Conservation (phyloP, 1,284 basidiomycete species). For the Moesziomyces sp. region DNA sequence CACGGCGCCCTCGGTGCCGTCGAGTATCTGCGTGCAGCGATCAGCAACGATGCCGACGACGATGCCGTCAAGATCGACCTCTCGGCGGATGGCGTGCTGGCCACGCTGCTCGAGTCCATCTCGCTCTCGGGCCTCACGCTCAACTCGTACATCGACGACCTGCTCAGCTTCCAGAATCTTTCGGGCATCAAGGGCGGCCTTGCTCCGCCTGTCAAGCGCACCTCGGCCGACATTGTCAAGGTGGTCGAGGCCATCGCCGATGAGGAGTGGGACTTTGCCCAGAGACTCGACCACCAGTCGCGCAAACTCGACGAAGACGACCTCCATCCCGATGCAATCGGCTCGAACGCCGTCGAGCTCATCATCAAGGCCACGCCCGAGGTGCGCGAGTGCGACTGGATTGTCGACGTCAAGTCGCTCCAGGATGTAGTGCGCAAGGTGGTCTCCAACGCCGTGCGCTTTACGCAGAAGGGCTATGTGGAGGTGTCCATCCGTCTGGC, state of each 20-base stretch:
- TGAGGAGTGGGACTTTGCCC: slow-evolving; percentile 50
- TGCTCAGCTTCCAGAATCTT: slow-evolving; percentile 57
- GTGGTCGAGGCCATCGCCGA: slow-evolving; percentile 50
- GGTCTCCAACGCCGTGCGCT: slow-evolving; percentile 53
- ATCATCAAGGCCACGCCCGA: slow-evolving; percentile 46
- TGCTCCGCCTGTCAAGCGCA: slow-evolving; percentile 4
- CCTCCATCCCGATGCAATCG: slow-evolving; percentile 8
- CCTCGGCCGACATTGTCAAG: slow-evolving; percentile 31
- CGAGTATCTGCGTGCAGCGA: slow-evolving; percentile 49
- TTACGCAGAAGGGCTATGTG: slow-evolving; percentile 43
- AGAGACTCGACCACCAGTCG: slow-evolving; percentile 37
- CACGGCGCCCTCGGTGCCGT: slow-evolving; percentile 57
- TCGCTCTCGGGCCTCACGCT: slow-evolving; percentile 51
- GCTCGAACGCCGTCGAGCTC: slow-evolving; percentile 30
- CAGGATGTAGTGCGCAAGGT: slow-evolving; percentile 53
- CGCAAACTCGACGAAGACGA: slow-evolving; percentile 23
- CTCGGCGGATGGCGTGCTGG: slow-evolving; percentile 39
- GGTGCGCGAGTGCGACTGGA: slow-evolving; percentile 26
- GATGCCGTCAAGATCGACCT: slow-evolving; percentile 40
- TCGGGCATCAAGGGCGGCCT: slow-evolving; percentile 29
- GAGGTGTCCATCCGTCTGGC: slow-evolving; percentile 34
- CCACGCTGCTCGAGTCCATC: slow-evolving; percentile 51
- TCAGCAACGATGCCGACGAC: slow-evolving; percentile 25
- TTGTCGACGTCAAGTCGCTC: slow-evolving; percentile 29
- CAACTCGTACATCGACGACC: slow-evolving; percentile 55